phyloP scores from a whole-genome alignment of 1,284 basidiomycete species.

The Microbotryum saponariae region DNA sequence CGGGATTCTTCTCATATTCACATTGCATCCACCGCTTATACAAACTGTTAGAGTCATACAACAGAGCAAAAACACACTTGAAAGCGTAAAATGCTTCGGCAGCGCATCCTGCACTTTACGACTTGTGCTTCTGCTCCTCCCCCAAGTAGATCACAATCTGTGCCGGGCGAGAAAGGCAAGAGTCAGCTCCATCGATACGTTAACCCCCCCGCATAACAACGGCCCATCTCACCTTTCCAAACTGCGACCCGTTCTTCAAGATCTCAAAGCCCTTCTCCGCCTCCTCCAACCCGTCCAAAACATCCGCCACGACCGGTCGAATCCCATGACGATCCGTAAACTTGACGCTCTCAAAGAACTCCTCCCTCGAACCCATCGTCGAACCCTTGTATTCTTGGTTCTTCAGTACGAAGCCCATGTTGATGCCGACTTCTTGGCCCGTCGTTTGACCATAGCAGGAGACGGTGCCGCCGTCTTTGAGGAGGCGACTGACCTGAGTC shows the following conservation, averaged over 20 bases:
- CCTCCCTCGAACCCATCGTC: constrained; percentile 74
- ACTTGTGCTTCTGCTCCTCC: too few relatives aligned
- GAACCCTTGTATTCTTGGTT: constrained; percentile 64
- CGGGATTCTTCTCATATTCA: too few relatives aligned
- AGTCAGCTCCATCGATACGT: too few relatives aligned
- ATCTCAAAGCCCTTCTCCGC: constrained; percentile 64
- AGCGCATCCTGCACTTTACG: too few relatives aligned
- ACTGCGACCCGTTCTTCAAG: constrained; percentile 52
- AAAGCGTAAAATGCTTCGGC: too few relatives aligned
- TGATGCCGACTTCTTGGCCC: constrained; percentile 54
- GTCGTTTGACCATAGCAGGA: constrained; percentile 55
- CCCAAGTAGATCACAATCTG: too few relatives aligned
- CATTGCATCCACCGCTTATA: too few relatives aligned
- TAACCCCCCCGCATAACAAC: too few relatives aligned
- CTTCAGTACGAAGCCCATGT: constrained; percentile 70
- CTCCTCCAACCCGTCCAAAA: constrained; percentile 55
- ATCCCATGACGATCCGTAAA: constrained; percentile 64
- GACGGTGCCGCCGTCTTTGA: constrained; percentile 57
- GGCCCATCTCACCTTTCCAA: constrained; percentile 55
- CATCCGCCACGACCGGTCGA: constrained; percentile 63
- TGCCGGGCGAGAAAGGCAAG: too few relatives aligned
- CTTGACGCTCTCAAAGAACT: constrained; percentile 61
- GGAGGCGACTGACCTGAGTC: constrained; percentile 50
- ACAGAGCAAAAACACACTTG: too few relatives aligned
- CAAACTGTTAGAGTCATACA: too few relatives aligned